Conservation (phyloP, 2,329 filamentous ascomycete genomes). For the Fusarium protoensiforme region DNA sequence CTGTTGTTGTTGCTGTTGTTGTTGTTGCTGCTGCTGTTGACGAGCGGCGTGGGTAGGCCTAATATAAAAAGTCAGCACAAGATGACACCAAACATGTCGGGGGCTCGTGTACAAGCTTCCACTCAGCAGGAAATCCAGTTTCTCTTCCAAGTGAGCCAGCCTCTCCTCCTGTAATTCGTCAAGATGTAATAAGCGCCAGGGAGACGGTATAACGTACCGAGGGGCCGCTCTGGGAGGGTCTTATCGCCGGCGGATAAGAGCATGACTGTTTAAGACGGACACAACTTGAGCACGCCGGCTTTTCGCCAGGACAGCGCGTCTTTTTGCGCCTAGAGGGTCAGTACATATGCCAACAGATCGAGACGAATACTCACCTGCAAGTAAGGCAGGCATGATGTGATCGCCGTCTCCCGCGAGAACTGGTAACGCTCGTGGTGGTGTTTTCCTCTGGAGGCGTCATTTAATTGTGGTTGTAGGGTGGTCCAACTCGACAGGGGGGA, state of each 20-base stretch:
- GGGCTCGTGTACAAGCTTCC: conserved; percentile 48
- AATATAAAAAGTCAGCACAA: conserved; percentile 44
- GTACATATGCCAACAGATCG: background rate
- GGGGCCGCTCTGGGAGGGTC: conserved; percentile 53
- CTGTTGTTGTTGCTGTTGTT: conserved; percentile 21
- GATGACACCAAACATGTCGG: conserved; percentile 11
- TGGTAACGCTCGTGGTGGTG: conserved; percentile 17
- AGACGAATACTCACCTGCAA: conserved; percentile 52
- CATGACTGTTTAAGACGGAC: conserved; percentile 60
- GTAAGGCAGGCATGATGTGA: conserved; percentile 58
- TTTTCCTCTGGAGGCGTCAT: conserved; percentile 50
- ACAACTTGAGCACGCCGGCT: conserved; percentile 62
- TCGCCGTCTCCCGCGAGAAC: conserved; percentile 49
- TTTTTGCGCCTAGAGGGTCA: conserved; percentile 55
- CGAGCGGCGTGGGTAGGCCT: conserved; percentile 44
- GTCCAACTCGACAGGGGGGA: background rate
- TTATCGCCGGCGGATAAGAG: conserved; percentile 54
- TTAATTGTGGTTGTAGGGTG: conserved; percentile 6
- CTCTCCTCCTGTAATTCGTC: conserved; percentile 57
- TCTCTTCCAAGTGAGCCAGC: conserved; percentile 62
- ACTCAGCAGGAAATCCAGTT: conserved; percentile 61
- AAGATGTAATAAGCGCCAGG: conserved; percentile 15
- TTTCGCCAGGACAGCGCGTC: conserved; percentile 63
- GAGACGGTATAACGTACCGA: conserved; percentile 51
- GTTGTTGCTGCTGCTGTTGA: conserved; percentile 15